These are phyloP conservation scores for Chenopodium berlandieri DNA, from an alignment of 148 eudicot genomes.

Conservation along the genomic window DNA sequence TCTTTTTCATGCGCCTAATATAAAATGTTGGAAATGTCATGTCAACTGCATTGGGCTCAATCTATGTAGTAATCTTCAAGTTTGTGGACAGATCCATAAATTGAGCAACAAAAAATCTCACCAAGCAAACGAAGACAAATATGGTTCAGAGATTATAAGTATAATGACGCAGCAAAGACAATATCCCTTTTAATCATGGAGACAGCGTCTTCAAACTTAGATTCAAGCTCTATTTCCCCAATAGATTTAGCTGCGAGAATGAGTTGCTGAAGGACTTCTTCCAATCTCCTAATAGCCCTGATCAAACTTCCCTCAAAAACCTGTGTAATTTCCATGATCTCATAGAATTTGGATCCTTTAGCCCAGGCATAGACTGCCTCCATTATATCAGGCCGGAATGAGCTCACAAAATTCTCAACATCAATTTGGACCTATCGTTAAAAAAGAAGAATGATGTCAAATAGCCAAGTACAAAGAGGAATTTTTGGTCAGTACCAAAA, in stretches of 20 bases:
- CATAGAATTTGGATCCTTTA: constrained; percentile 82
- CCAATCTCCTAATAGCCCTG: constrained; percentile 92
- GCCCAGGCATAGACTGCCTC: constrained; percentile 96
- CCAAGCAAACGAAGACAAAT: not conserved
- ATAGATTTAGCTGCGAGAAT: constrained; percentile 86
- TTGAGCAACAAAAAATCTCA: not conserved
- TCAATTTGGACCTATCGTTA: constrained; percentile 72
- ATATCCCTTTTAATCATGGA: constrained; percentile 91
- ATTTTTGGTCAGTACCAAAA: not conserved
- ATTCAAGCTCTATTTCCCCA: constrained; percentile 82
- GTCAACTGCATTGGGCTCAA: not conserved
- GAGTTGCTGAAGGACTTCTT: constrained; percentile 96
- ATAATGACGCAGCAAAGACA: constrained; percentile 93
- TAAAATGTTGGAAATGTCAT: not conserved
- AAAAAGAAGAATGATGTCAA: not conserved
- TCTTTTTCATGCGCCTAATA: not conserved
- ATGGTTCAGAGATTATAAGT: constrained; percentile 39
- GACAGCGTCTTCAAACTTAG: constrained; percentile 89
- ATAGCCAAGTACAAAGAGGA: not conserved
- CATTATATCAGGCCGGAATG: constrained; percentile 90
- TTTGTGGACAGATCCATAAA: not conserved
- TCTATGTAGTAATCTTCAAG: not conserved
- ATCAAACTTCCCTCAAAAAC: constrained; percentile 95
- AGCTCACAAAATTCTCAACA: constrained; percentile 81
- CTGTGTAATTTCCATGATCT: constrained; percentile 87